These are phyloP conservation scores for Lipomyces mesembrius DNA, from an alignment of 805 yeast genomes.

Conservation along the genomic window DNA sequence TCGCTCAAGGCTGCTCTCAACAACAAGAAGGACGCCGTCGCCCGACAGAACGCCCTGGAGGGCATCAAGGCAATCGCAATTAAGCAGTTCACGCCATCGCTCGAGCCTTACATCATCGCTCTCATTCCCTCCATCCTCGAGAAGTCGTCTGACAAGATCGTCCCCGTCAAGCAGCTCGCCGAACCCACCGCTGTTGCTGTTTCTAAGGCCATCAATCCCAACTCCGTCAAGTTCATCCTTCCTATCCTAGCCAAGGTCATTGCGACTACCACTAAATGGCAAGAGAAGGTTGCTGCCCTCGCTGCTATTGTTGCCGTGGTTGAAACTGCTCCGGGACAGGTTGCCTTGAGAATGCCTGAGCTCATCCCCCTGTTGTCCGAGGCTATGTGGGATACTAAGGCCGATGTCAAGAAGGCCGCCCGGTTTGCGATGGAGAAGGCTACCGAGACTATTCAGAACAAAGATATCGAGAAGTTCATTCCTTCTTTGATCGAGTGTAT, in stretches of 20 bases:
- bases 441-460: conserved; percentile 97
- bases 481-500: conserved; percentile 97
- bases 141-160: conserved; percentile 90
- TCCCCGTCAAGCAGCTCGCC: conserved; percentile 74
- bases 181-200: conserved; percentile 75
- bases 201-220: conserved; percentile 84
- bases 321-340: conserved; percentile 91
- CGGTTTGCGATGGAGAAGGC: conserved; percentile 93
- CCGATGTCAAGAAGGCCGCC: conserved; percentile 96
- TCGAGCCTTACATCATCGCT: conserved; percentile 91
- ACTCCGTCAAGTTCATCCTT: conserved; percentile 85
- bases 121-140: conserved; percentile 71
- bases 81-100: conserved; percentile 76
- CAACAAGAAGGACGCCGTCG: conserved; percentile 73
- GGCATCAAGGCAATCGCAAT: conserved; percentile 87
- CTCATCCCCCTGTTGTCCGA: conserved; percentile 97
- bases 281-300: conserved; percentile 92
- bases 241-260: conserved; percentile 77
- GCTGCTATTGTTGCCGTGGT: conserved; percentile 85
- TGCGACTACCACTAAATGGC: conserved; percentile 82
- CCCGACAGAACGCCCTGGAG: conserved; percentile 76
- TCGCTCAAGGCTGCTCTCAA: conserved; percentile 74
- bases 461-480: conserved; percentile 99
- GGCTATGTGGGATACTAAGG: conserved; percentile 99
- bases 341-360: conserved; percentile 99